Evolutionary conservation across 805 yeast species (phyloP).

Genomic region (Zygotorulaspora florentina): DNA sequence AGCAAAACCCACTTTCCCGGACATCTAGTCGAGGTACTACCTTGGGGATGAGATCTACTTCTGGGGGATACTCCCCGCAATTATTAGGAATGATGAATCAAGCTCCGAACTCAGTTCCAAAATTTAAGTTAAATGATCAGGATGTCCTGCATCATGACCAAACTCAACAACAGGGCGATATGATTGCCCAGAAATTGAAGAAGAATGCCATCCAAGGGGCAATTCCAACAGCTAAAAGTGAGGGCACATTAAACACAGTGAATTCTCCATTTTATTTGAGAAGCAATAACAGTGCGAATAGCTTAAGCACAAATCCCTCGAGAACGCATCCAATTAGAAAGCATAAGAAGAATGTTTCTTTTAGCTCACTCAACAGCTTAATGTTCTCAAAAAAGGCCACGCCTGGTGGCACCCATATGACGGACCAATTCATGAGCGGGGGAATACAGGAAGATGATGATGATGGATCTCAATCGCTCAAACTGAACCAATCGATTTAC

Average conservation of each 20-base stretch:
- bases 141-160: conserved; percentile 12
- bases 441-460: conserved; percentile 30
- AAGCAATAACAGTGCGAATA: conserved; percentile 25
- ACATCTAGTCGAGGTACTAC: conserved; percentile 18
- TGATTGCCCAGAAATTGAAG: conserved; percentile 8
- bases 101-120: conserved; percentile 15
- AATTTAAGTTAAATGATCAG: conserved; percentile 21
- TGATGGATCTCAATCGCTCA: conserved; percentile 21
- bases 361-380: conserved; percentile 33
- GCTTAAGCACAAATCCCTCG: conserved; percentile 15
- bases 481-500: conserved; percentile 31
- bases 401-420: conserved; percentile 18
- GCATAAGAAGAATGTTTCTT: conserved; percentile 35
- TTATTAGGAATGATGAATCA: conserved; percentile 3
- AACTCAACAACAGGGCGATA: conserved; percentile 4
- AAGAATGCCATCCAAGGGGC: conserved; percentile 14
- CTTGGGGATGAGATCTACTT: conserved; percentile 8
- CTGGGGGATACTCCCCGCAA: conserved; percentile 12
- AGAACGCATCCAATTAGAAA: conserved; percentile 31
- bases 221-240: conserved; percentile 11
- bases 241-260: conserved; percentile 2
- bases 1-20: conserved; percentile 12
- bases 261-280: conserved; percentile 20
- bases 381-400: conserved; percentile 33
- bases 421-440: conserved; percentile 29